Conservation (phyloP, 148 eudicot genomes). For the Dianthus caryophyllus region DNA sequence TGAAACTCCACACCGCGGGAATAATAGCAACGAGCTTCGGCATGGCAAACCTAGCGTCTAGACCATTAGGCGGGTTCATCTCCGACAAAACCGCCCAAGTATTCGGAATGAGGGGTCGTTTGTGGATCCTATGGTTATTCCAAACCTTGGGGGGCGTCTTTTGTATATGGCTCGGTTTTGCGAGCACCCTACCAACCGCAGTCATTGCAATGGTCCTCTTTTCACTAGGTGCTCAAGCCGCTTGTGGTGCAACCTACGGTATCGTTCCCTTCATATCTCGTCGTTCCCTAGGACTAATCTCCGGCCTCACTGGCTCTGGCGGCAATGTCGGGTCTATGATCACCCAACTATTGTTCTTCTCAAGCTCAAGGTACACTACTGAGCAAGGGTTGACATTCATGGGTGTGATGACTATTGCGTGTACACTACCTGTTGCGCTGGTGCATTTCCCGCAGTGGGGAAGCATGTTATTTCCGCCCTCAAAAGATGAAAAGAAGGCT, state of each 20-base stretch:
- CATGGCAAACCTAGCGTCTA: constrained; percentile 42
- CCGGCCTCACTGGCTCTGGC: constrained; percentile 44
- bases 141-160: constrained; percentile 44
- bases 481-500: constrained; percentile 16
- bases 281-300: constrained; percentile 36
- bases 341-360: constrained; percentile 38
- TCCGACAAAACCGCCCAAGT: constrained; percentile 36
- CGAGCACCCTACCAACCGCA: constrained; percentile 29
- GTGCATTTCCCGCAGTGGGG: constrained; percentile 56
- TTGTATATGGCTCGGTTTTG: constrained; percentile 37
- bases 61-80: constrained; percentile 37
- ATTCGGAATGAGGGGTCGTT: constrained; percentile 48
- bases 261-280: constrained; percentile 46
- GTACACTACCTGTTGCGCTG: constrained; percentile 37
- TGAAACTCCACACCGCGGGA: constrained; percentile 47
- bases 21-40: constrained; percentile 45
- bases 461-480: constrained; percentile 36
- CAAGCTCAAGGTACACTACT: constrained; percentile 22
- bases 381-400: constrained; percentile 34
- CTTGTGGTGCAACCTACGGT: constrained; percentile 45
- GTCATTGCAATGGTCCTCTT: constrained; percentile 39
- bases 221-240: constrained; percentile 44
- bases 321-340: constrained; percentile 46
- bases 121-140: constrained; percentile 43
- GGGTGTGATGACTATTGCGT: constrained; percentile 37